phyloP scores from a whole-genome alignment of 495 filamentous ascomycete genomes.

The Hypoxylon fuscum region DNA sequence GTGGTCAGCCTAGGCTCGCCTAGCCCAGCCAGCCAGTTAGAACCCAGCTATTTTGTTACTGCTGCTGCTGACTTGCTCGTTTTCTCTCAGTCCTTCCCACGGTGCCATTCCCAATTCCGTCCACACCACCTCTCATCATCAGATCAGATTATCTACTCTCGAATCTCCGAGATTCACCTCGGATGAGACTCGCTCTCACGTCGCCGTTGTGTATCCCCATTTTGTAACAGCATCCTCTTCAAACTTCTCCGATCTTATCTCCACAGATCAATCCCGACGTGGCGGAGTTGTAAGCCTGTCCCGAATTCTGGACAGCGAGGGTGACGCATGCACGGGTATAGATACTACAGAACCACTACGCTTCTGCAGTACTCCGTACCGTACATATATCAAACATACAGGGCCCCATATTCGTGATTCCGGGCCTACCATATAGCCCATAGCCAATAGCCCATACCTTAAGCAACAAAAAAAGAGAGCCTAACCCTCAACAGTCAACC shows the following conservation, averaged over 20 bases:
- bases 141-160: constrained; percentile 36
- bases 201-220: background rate
- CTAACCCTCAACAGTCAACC: constrained; percentile 25
- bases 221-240: constrained; percentile 7
- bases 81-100: constrained; percentile 32
- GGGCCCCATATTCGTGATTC: constrained; percentile 25
- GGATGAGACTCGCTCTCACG: constrained; percentile 22
- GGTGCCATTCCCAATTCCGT: constrained; percentile 28
- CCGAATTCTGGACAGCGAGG: constrained; percentile 18
- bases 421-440: too few species aligned
- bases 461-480: constrained; percentile 24
- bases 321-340: constrained; percentile 33
- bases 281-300: constrained; percentile 27
- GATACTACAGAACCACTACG: constrained; percentile 11
- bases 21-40: background rate
- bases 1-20: background rate
- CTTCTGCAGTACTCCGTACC: constrained; percentile 23
- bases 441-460: constrained; percentile 22
- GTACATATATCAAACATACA: constrained; percentile 14
- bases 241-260: constrained; percentile 40
- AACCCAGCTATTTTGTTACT: too few species aligned
- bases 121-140: constrained; percentile 4
- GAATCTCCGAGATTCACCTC: constrained; percentile 42
- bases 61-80: too few species aligned
- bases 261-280: constrained; percentile 36